Percentiles rank a stretch among this genome's conserved stretches.
Evolutionary conservation across 106 monocot species (phyloP).

Genomic region (Acanthochlamys bracteata): DNA sequence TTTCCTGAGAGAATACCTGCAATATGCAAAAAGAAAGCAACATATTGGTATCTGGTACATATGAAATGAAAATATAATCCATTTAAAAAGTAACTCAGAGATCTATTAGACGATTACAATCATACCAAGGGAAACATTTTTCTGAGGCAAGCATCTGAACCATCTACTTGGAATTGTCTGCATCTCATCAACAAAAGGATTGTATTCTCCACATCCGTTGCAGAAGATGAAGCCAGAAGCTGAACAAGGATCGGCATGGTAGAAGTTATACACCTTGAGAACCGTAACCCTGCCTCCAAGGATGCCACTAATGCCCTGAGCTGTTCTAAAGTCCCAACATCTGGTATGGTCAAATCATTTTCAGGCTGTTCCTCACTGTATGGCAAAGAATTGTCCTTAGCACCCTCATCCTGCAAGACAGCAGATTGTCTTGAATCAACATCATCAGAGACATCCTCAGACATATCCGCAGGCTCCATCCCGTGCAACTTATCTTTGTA

Average conservation of each 20-base stretch:
- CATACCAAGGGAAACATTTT: slow-evolving; percentile 96
- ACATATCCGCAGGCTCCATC: slow-evolving; percentile 37
- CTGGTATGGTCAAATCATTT: slow-evolving; percentile 27
- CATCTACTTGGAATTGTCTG: slow-evolving; percentile 96
- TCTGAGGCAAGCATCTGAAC: slow-evolving; percentile 73
- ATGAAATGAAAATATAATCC: neutral
- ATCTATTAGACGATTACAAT: neutral
- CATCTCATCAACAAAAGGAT: slow-evolving; percentile 91
- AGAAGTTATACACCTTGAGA: slow-evolving; percentile 70
- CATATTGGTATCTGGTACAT: neutral
- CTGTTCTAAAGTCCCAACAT: slow-evolving; percentile 81
- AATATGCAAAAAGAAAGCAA: neutral
- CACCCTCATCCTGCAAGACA: slow-evolving; percentile 30
- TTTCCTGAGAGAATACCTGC: slow-evolving; percentile 90
- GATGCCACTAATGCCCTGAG: slow-evolving; percentile 89
- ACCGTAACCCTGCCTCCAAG: slow-evolving; percentile 78
- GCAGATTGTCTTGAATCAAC: slow-evolving; percentile 1
- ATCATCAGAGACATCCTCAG: slow-evolving; percentile 14
- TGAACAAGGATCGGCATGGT: slow-evolving; percentile 65
- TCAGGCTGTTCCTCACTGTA: slow-evolving; percentile 29
- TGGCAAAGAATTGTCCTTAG: slow-evolving; percentile 55
- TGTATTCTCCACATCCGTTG: slow-evolving; percentile 82
- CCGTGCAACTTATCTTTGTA: slow-evolving; percentile 60
- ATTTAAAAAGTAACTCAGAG: neutral
- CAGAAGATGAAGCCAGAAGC: slow-evolving; percentile 80